These are phyloP conservation scores for Gastrolobium bilobum DNA, from an alignment of 306 rosid genomes.

Conservation along the genomic window DNA sequence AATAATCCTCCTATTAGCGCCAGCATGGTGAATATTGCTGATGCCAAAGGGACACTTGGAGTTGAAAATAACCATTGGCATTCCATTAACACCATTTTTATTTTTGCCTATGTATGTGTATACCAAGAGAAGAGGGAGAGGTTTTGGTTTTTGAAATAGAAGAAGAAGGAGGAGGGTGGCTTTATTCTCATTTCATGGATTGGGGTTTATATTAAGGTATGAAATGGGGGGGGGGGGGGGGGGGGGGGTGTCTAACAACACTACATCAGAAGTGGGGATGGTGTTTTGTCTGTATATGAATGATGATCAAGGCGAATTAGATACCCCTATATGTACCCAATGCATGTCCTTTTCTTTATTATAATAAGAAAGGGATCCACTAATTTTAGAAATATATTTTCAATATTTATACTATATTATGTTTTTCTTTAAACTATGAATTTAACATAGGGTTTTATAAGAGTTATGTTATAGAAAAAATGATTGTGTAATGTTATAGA, in stretches of 20 bases:
- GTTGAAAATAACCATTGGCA: slow-evolving; percentile 40
- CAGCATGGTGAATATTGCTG: slow-evolving; percentile 56
- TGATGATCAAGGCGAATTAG: slow-evolving; percentile 60
- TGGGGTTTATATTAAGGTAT: slow-evolving; percentile 32
- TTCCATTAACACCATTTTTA: slow-evolving; percentile 41
- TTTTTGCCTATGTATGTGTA: neutral
- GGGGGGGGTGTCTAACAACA: slow-evolving; percentile 33
- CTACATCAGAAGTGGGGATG: slow-evolving; percentile 17
- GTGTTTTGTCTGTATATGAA: slow-evolving; percentile 52
- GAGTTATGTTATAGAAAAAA: too few relatives aligned
- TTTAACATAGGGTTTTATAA: too few relatives aligned
- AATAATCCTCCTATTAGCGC: slow-evolving; percentile 57
- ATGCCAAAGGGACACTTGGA: slow-evolving; percentile 34
- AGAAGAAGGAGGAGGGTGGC: neutral
- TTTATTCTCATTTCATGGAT: neutral
- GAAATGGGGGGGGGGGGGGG: slow-evolving; percentile 3
- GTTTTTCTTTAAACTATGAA: too few relatives aligned
- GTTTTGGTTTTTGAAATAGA: slow-evolving; percentile 27
- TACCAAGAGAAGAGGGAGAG: neutral
- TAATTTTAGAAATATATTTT: too few relatives aligned
- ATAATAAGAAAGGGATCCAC: neutral
- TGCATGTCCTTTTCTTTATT: neutral
- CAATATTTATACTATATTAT: too few relatives aligned
- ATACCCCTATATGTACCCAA: slow-evolving; percentile 2
- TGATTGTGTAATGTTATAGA: too few relatives aligned